A percentile compares a stretch with the other conserved stretches of the same genome.
These are phyloP conservation scores for Annulohypoxylon bovei DNA, from an alignment of 495 filamentous ascomycete genomes.

Conservation along the genomic window DNA sequence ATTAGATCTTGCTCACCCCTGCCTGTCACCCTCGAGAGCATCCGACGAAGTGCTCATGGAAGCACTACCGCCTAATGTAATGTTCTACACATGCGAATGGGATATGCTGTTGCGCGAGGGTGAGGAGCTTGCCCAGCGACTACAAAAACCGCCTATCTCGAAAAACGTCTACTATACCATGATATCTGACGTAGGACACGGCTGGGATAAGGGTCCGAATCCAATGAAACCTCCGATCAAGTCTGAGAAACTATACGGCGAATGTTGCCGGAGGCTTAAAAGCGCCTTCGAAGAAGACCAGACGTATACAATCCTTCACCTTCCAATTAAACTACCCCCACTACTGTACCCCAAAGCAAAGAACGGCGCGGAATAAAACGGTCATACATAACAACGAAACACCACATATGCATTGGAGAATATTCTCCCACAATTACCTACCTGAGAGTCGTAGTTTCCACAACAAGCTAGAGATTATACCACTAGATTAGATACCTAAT, in stretches of 20 bases:
- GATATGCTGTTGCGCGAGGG: constrained; percentile 89
- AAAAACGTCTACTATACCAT: constrained; percentile 76
- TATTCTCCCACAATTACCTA: background rate
- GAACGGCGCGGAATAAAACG: constrained; percentile 17
- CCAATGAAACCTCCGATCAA: constrained; percentile 66
- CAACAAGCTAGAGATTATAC: background rate
- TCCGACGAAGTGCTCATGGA: constrained; percentile 51
- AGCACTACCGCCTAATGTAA: constrained; percentile 61
- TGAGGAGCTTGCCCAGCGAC: constrained; percentile 69
- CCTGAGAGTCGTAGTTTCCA: background rate
- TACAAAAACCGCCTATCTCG: constrained; percentile 63
- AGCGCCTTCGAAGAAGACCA: constrained; percentile 47
- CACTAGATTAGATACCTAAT: constrained; percentile 14
- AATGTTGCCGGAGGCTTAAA: constrained; percentile 50
- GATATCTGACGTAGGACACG: constrained; percentile 79
- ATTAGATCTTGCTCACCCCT: constrained; percentile 48
- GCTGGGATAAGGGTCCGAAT: constrained; percentile 88
- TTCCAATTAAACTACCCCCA: constrained; percentile 21
- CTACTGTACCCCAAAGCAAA: constrained; percentile 12
- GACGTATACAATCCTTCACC: constrained; percentile 8
- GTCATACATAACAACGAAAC: background rate
- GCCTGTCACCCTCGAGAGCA: constrained; percentile 53
- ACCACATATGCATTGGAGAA: background rate
- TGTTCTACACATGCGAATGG: constrained; percentile 86
- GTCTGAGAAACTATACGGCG: constrained; percentile 52